phyloP scores from a whole-genome alignment of 2,329 filamentous ascomycete species.

The Fusarium sp. region DNA sequence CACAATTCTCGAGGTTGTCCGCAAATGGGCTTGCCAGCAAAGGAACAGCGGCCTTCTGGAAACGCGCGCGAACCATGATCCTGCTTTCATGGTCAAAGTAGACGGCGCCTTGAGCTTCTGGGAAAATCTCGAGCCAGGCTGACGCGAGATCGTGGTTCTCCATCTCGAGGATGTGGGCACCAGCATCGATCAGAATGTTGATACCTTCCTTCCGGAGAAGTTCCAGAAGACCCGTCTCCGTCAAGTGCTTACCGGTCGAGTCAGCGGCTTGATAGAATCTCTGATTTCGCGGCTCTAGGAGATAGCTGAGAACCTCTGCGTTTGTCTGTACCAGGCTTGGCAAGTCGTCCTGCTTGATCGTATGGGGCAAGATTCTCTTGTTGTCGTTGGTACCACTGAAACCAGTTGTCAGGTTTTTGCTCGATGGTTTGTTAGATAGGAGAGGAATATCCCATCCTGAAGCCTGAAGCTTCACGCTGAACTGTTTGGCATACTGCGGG shows the following conservation, averaged over 20 bases:
- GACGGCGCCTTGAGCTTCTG: conserved; percentile 57
- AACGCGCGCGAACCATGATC: conserved; percentile 33
- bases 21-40: conserved; percentile 65
- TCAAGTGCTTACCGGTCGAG: conserved; percentile 49
- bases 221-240: conserved; percentile 1
- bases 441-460: conserved; percentile 76
- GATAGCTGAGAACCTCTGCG: conserved; percentile 69
- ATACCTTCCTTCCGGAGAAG: conserved; percentile 46
- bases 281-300: conserved; percentile 64
- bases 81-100: conserved; percentile 58
- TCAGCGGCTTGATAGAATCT: conserved; percentile 51
- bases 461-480: conserved; percentile 69
- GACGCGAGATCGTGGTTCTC: conserved; percentile 61
- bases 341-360: conserved; percentile 70
- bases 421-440: conserved; percentile 30
- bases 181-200: conserved; percentile 70
- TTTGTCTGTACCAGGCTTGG: conserved; percentile 67
- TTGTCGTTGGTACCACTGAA: conserved; percentile 81
- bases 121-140: conserved; percentile 61
- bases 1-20: conserved; percentile 60
- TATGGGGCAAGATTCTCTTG: conserved; percentile 67
- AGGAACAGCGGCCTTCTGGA: conserved; percentile 56
- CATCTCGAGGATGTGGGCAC: conserved; percentile 72
- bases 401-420: conserved; percentile 63
- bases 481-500: conserved; percentile 72